Base-by-base conservation (phyloP, 208 protist genomes). In the Crithidia brevicula region DNA sequence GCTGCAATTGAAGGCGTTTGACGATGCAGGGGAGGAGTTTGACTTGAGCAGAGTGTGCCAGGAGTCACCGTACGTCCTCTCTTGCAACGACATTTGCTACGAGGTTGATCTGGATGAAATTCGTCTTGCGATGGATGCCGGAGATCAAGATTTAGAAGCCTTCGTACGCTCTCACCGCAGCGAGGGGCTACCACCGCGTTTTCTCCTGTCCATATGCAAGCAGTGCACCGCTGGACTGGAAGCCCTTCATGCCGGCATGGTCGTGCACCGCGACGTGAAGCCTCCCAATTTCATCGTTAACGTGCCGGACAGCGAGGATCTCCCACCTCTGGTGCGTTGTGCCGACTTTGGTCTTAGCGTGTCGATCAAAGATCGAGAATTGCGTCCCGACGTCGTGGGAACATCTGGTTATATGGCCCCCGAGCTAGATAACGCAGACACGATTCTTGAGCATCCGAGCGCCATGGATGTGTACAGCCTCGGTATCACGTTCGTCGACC, bases 251-350 rank as follows among this genome's bases (percentile, higher is more conserved):
- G 67, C 65, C 4, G 93, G 96, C 57, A 87, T 89, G 54, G 99
- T 98, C 62, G 87, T 99, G 61, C 98, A 99, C 74, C 82, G 98
- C 30, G 97, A 99, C 71, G 86, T 98, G 45, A 98, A 98, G 77
- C 98, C 99, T 5, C 98, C 99, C 67, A 99, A 99, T 80, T 99
- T 99, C 67, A 72, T 99, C 15, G 95, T 99, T 54, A 98, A 98
- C 8, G 36, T 87, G 13, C 88, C 79, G 2, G 77, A 80, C 30
- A 81, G 93, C 38, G 64, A 16, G 38, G 34, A 46, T 23, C 45
- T 16, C 45, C 50, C 67, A 5, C 58, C 58, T 28, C 20, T 33
- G 30, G 58, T 73, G 50, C 47, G 58, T 1, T 53, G 65, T 16
- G 36, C 42, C n/a, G 67, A 73, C 50, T 73, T 73, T 34, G 67